Percentiles rank a stretch among this genome's conserved stretches.
phyloP scores from a whole-genome alignment of 805 yeast genomes.

The Candida morakotiae region DNA sequence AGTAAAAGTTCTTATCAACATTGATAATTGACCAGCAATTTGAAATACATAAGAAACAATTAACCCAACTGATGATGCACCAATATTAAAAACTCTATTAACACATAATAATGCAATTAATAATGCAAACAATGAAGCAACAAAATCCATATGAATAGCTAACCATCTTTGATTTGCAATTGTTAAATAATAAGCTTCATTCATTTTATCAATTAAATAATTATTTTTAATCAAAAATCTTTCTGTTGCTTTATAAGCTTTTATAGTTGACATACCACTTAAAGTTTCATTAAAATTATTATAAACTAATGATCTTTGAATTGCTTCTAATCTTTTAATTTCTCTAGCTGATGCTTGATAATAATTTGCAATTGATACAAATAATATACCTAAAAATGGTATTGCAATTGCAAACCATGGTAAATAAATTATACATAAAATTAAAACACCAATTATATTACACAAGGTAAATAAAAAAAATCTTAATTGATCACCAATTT shows the following conservation, averaged over 20 bases:
- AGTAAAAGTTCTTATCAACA: constrained; percentile 30
- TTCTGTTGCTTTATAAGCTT: constrained; percentile 25
- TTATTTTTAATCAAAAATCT: constrained; percentile 26
- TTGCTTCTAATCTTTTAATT: constrained; percentile 36
- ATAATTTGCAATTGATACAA: constrained; percentile 26
- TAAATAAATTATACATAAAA: constrained; percentile 31
- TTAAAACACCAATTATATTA: constrained; percentile 52
- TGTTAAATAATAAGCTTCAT: constrained; percentile 34
- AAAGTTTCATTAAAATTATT: constrained; percentile 36
- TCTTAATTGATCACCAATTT: constrained; percentile 66
- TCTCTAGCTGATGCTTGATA: constrained; percentile 38
- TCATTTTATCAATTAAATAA: constrained; percentile 25
- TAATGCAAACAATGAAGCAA: constrained; percentile 27
- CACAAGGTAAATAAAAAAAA: constrained; percentile 52
- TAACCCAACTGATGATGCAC: constrained; percentile 35
- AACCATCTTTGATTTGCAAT: constrained; percentile 38
- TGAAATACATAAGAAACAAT: constrained; percentile 31
- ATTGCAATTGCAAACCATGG: constrained; percentile 40
- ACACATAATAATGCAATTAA: constrained; percentile 31
- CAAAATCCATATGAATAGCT: constrained; percentile 28
- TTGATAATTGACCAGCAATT: constrained; percentile 33
- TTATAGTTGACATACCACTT: constrained; percentile 34
- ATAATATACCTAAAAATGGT: constrained; percentile 24
- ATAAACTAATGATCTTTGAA: constrained; percentile 38
- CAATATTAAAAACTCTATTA: constrained; percentile 28